phyloP scores from a whole-genome alignment of 371 early-diverging fungal species.

The Syncephalastrum racemosum region DNA sequence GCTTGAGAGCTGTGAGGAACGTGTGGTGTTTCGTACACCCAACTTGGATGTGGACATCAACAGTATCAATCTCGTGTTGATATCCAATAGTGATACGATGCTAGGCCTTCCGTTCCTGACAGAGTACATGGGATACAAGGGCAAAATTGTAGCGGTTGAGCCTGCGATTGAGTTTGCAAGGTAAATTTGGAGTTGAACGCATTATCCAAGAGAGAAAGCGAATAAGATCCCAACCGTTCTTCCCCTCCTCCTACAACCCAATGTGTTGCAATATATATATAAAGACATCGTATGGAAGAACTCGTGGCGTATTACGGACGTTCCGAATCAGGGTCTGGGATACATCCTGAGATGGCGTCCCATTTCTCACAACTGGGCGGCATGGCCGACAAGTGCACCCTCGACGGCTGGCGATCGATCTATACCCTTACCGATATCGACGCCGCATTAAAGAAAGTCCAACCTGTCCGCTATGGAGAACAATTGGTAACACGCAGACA shows the following conservation, averaged over 20 bases:
- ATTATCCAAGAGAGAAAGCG: too few relatives aligned
- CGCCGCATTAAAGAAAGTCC: slow-evolving; percentile 65
- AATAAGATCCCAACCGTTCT: background rate
- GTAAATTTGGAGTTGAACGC: slow-evolving; percentile 9
- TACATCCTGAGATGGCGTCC: slow-evolving; percentile 6
- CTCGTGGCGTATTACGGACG: slow-evolving; percentile 4
- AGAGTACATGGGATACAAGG: slow-evolving; percentile 81
- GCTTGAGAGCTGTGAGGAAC: slow-evolving; percentile 20
- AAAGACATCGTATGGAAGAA: slow-evolving; percentile 15
- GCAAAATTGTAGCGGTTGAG: slow-evolving; percentile 80
- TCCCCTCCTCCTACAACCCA: background rate
- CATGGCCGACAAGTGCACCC: background rate
- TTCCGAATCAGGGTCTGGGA: background rate
- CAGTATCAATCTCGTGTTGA: slow-evolving; percentile 72
- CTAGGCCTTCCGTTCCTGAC: slow-evolving; percentile 82
- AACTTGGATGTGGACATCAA: slow-evolving; percentile 57
- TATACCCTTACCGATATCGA: slow-evolving; percentile 62
- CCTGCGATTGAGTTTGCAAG: slow-evolving; percentile 78
- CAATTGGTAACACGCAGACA: slow-evolving; percentile 38
- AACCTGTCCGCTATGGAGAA: slow-evolving; percentile 65
- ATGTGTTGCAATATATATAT: slow-evolving; percentile 1
- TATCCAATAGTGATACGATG: slow-evolving; percentile 75
- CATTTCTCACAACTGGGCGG: slow-evolving; percentile 19
- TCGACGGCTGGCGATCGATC: slow-evolving; percentile 44
- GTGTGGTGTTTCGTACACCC: slow-evolving; percentile 46